Evolutionary conservation across 768 basidiomycete genomes (phyloP).

Genomic region (Hirschioporus abietinus): DNA sequence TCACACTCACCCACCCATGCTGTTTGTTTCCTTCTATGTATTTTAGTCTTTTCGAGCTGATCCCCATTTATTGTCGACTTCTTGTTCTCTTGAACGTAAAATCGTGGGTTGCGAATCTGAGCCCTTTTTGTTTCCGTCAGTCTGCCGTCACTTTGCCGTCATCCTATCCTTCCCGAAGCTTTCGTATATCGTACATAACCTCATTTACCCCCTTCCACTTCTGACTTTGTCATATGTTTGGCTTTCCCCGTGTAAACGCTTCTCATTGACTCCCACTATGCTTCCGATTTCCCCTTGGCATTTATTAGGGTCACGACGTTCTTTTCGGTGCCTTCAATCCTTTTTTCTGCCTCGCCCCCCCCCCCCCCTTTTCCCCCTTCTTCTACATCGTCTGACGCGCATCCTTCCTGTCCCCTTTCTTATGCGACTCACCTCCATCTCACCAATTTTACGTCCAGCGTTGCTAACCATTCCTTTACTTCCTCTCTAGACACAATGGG

Average conservation of each 20-base stretch:
- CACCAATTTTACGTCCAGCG: neutral
- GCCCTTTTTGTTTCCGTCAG: no score
- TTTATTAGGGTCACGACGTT: neutral
- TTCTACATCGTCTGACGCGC: neutral
- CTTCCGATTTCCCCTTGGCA: neutral
- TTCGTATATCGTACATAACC: neutral
- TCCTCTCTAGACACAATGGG: constrained; percentile 53
- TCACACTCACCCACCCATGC: neutral
- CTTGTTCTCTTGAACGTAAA: neutral
- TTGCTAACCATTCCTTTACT: neutral
- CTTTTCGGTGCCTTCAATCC: neutral
- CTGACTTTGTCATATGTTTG: no score
- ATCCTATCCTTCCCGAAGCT: neutral
- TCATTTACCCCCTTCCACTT: no score
- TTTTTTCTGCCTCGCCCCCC: neutral
- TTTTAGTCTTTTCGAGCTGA: neutral
- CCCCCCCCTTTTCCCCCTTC: neutral
- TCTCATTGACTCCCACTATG: neutral
- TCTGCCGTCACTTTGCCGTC: neutral
- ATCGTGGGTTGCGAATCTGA: neutral
- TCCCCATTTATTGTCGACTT: neutral
- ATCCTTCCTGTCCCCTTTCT: neutral
- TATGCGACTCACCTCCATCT: neutral
- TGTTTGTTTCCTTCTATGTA: neutral
- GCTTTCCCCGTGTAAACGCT: neutral